These are phyloP conservation scores for Oxytropis ochrocephala DNA, from an alignment of 306 rosid species.

Conservation along the genomic window DNA sequence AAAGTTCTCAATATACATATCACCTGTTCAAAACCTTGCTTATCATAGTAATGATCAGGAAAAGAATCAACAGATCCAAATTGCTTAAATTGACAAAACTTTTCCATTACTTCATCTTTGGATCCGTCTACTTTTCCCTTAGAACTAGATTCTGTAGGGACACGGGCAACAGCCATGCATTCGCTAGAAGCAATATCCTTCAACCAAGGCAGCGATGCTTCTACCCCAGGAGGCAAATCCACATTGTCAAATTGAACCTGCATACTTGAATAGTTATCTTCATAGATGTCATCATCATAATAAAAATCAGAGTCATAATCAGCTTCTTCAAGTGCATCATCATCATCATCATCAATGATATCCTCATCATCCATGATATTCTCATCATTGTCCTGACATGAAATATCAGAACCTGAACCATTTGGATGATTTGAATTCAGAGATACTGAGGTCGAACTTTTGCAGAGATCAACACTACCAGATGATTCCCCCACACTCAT, in stretches of 20 bases:
- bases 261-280: conserved; percentile 38
- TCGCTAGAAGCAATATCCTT: conserved; percentile 34
- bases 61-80: conserved; percentile 52
- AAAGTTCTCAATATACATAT: conserved; percentile 3
- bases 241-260: conserved; percentile 66
- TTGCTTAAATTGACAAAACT: conserved; percentile 42
- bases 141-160: conserved; percentile 36
- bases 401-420: conserved; percentile 36
- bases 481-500: conserved; percentile 35
- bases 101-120: conserved; percentile 14
- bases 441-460: conserved; percentile 49
- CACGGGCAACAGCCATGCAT: conserved; percentile 13
- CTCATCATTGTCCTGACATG: conserved; percentile 41
- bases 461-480: conserved; percentile 37
- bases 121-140: conserved; percentile 25
- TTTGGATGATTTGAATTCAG: conserved; percentile 31
- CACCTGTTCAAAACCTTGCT: conserved; percentile 46
- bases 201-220: conserved; percentile 72
- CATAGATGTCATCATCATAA: conserved; percentile 29
- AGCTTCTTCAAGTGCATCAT: conserved; percentile 37
- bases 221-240: conserved; percentile 81
- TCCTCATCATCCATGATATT: conserved; percentile 28
- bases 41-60: conserved; percentile 54
- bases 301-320: conserved; percentile 28
- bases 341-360: not conserved